phyloP scores from a whole-genome alignment of 2,329 filamentous ascomycete species.

The Hypomyces rosellus region DNA sequence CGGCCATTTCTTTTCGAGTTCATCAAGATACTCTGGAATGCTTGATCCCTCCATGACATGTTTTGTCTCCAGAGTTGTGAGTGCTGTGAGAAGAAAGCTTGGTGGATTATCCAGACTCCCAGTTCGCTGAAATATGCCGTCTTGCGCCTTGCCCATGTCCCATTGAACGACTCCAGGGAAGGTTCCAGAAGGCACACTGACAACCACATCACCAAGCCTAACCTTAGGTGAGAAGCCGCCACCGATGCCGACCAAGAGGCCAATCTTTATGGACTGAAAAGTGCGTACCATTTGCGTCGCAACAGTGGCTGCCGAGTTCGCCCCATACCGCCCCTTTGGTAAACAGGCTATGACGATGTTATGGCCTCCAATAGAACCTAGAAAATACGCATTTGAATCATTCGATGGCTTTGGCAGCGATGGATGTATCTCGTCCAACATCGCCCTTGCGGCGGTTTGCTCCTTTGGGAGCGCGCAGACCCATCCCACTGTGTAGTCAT shows the following conservation, averaged over 20 bases:
- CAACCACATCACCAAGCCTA: neutral
- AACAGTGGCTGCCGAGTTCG: neutral
- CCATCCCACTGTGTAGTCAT: neutral
- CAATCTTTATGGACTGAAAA: neutral
- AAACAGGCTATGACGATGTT: neutral
- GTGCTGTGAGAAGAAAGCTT: neutral
- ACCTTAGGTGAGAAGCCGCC: neutral
- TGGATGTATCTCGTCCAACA: neutral
- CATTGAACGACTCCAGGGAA: neutral
- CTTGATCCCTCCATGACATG: neutral
- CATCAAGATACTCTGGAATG: neutral
- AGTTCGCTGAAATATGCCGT: neutral
- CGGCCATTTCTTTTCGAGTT: neutral
- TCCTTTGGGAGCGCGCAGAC: neutral
- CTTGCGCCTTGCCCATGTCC: neutral
- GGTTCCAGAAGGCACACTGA: neutral
- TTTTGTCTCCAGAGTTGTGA: constrained; percentile 2
- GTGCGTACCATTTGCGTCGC: neutral
- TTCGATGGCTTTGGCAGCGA: neutral
- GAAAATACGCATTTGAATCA: neutral
- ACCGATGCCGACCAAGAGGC: neutral
- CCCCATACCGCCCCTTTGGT: neutral
- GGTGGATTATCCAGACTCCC: constrained; percentile 3
- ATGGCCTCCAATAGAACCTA: neutral
- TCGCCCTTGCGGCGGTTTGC: neutral